A percentile compares a stretch with the other conserved stretches of the same genome.
Conservation (phyloP, 345 rosid species). For the Citrus trifoliata region DNA sequence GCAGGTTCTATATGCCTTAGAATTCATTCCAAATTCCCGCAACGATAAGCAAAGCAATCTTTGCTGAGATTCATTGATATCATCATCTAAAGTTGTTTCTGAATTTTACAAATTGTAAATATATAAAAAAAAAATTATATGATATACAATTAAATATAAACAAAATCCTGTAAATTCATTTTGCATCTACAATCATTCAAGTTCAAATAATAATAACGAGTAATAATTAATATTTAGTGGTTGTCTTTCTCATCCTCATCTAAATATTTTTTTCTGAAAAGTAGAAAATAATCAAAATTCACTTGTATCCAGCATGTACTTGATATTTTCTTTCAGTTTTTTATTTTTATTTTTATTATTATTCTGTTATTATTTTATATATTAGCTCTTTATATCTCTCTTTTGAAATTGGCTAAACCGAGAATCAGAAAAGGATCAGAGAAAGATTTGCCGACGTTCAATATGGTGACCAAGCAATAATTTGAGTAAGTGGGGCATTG, state of each 20-base stretch:
- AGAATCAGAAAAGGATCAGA: not conserved
- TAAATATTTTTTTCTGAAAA: too few relatives aligned
- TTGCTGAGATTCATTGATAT: not conserved
- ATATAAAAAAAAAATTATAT: too few relatives aligned
- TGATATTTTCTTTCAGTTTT: not conserved
- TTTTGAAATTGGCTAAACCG: not conserved
- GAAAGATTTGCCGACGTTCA: not conserved
- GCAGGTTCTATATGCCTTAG: not conserved
- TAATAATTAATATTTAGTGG: too few relatives aligned
- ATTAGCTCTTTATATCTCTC: not conserved
- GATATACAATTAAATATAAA: too few relatives aligned
- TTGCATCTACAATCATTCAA: too few relatives aligned
- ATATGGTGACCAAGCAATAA: not conserved
- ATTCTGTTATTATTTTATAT: not conserved
- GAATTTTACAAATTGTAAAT: too few relatives aligned
- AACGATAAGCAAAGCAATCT: not conserved
- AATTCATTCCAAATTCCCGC: not conserved
- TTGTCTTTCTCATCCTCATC: too few relatives aligned
- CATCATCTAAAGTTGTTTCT: too few relatives aligned
- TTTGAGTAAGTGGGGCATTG: not conserved
- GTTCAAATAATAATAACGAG: too few relatives aligned
- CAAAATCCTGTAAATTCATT: too few relatives aligned
- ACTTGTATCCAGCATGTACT: not conserved
- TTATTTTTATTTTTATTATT: too few relatives aligned
- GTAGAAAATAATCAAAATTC: too few relatives aligned